A percentile compares a stretch with the other conserved stretches of the same genome.
phyloP scores from a whole-genome alignment of 176 grass and related monocot genomes.

The Juncus effusus region DNA sequence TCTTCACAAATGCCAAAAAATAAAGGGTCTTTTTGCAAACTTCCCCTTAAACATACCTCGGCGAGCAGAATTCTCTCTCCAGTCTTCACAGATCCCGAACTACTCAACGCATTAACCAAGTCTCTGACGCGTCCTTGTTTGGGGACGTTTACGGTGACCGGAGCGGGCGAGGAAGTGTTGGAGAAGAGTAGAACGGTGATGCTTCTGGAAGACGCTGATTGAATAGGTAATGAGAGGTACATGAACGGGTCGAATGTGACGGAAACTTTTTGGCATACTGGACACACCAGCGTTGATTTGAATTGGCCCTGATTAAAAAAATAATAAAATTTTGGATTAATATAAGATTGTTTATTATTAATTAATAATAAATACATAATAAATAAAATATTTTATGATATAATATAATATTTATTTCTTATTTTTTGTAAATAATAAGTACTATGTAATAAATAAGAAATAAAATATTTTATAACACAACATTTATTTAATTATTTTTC shows the following conservation, averaged over 20 bases:
- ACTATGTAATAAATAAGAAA: no score
- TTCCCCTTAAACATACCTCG: slow-evolving; percentile 44
- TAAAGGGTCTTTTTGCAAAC: no score
- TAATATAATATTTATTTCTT: no score
- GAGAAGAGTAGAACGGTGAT: slow-evolving; percentile 69
- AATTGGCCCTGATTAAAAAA: slow-evolving; percentile 74
- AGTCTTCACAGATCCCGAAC: slow-evolving; percentile 68
- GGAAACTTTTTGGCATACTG: slow-evolving; percentile 86
- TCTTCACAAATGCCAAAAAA: no score
- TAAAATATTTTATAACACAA: no score
- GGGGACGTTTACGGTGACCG: slow-evolving; percentile 80
- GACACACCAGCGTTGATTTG: slow-evolving; percentile 99
- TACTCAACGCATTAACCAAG: slow-evolving; percentile 72
- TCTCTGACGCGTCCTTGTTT: slow-evolving; percentile 92
- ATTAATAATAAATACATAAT: no score
- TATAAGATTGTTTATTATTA: no score
- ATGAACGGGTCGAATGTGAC: slow-evolving; percentile 99
- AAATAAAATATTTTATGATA: no score
- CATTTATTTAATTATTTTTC: not conserved
- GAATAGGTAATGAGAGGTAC: slow-evolving; percentile 96
- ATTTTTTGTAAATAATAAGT: no score
- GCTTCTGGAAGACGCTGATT: slow-evolving; percentile 78
- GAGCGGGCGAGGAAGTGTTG: slow-evolving; percentile 58
- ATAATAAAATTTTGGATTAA: not conserved
- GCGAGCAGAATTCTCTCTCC: slow-evolving; percentile 89